phyloP scores from a whole-genome alignment of 495 filamentous ascomycete genomes.

The Penicillium herquei region DNA sequence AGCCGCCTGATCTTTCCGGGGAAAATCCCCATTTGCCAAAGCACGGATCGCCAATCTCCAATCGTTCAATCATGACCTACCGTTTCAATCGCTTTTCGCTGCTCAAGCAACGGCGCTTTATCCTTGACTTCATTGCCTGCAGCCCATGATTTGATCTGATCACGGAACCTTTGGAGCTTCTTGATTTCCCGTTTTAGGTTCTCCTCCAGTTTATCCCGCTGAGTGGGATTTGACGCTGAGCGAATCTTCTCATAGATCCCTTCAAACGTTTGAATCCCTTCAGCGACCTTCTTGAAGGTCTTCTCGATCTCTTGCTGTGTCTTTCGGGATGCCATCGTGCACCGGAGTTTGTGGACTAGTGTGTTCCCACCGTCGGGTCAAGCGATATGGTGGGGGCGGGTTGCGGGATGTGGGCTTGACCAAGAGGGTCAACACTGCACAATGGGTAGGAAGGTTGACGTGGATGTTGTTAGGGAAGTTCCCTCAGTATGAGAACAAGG shows the following conservation, averaged over 20 bases:
- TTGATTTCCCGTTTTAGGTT: conserved; percentile 98
- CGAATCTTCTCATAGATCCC: conserved; percentile 94
- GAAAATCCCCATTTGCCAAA: background rate
- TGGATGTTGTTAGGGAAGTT: conserved; percentile 9
- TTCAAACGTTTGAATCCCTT: conserved; percentile 92
- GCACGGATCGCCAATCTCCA: background rate
- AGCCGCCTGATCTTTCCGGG: background rate
- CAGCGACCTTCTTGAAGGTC: conserved; percentile 94
- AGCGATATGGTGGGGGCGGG: conserved; percentile 16
- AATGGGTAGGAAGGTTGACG: conserved; percentile 1
- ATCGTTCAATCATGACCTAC: conserved; percentile 44
- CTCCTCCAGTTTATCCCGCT: conserved; percentile 97
- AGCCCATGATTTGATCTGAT: conserved; percentile 99
- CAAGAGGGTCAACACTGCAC: conserved; percentile 8
- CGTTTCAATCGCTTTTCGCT: conserved; percentile 93
- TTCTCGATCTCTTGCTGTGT: conserved; percentile 96
- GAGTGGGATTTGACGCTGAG: conserved; percentile 82
- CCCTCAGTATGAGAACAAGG: conserved; percentile 15
- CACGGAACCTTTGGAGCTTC: conserved; percentile 94
- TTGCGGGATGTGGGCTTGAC: conserved; percentile 21
- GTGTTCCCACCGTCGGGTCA: conserved; percentile 19
- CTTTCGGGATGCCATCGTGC: conserved; percentile 86
- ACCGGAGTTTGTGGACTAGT: conserved; percentile 20
- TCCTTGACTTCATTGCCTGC: conserved; percentile 98
- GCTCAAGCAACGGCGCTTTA: conserved; percentile 89